Evolutionary conservation across 805 yeast genomes (phyloP), one percentile per base, ranked within the genome.

Genomic region (Candida quercuum): DNA sequence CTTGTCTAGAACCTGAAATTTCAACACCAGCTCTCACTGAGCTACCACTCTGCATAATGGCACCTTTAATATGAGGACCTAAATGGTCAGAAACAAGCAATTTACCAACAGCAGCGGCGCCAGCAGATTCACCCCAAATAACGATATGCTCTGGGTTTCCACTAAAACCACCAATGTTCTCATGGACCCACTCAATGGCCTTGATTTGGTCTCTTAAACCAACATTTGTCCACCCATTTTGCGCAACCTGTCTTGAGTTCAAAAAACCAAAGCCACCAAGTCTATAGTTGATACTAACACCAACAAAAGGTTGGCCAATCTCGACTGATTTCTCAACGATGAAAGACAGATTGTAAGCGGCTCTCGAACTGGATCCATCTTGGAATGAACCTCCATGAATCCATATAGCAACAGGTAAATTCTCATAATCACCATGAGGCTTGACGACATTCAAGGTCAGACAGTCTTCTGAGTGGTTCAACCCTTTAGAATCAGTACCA

Each of bases 71-170:
- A 32, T 32, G 45, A 11, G 37, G 35, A 19, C 36, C 38, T 14
- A 39, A 24, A 15, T 39, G 13, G 7, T 24, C 36, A 2, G 45
- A 39, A 6, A 27, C 18, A 13, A 47, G 8, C 21, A 47, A 28
- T 37, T 42, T 37, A 13, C 47, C 49, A 17, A 43, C 46, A 17
- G 47, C 32, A 22, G 39, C 37, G 2, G 52, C 67, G 19, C 71
- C 71, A 8, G 71, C 68, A 30, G 58, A 47, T 42, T 61, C 61
- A 8, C 71, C 70, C 45, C 59, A 50, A n/a, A 65, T 45, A 2
- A 67, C 62, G 14, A 66, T 54, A 38, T 44, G 46, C 21, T 48
- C 42, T 1, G 61, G 54, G 38, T 65, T 52, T 19, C 71, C 70
- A 12, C 69, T 69, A 44, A 65, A 64, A 24, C 38, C 33, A 10